Evolutionary conservation across 2,329 filamentous ascomycete genomes (phyloP).

Genomic region (Akanthomyces muscarius): DNA sequence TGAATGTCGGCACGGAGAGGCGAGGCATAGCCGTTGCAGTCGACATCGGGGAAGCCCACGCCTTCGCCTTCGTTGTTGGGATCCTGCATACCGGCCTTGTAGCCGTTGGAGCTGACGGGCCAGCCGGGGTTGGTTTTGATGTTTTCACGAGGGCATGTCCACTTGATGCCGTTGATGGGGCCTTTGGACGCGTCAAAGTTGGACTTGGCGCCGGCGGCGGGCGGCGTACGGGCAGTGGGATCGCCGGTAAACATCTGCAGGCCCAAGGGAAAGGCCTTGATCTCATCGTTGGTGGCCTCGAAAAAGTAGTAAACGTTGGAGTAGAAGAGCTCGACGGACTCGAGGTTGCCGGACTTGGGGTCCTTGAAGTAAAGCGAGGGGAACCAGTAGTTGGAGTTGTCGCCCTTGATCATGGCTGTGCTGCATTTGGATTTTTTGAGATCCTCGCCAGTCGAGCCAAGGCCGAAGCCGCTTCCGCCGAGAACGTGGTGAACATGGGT

Average conservation of each 20-base stretch:
- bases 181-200: conserved; percentile 52
- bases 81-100: conserved; percentile 51
- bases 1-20: conserved; percentile 64
- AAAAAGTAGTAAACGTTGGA: conserved; percentile 77
- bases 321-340: conserved; percentile 65
- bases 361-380: conserved; percentile 66
- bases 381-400: conserved; percentile 75
- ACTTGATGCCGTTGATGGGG: conserved; percentile 51
- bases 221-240: conserved; percentile 52
- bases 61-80: conserved; percentile 52
- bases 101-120: conserved; percentile 51
- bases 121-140: conserved; percentile 43
- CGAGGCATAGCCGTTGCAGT: conserved; percentile 61
- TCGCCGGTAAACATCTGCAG: conserved; percentile 70
- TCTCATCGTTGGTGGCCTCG: conserved; percentile 59
- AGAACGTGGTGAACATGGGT: conserved; percentile 67
- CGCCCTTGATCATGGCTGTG: conserved; percentile 63
- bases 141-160: conserved; percentile 55
- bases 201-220: conserved; percentile 45
- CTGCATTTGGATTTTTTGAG: conserved; percentile 63
- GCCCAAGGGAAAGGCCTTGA: conserved; percentile 65
- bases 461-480: conserved; percentile 65
- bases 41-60: conserved; percentile 64
- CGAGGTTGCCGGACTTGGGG: conserved; percentile 57
- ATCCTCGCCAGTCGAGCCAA: conserved; percentile 57